These are phyloP conservation scores for Polygonum maritimum DNA, from an alignment of 148 eudicot genomes.

Conservation along the genomic window DNA sequence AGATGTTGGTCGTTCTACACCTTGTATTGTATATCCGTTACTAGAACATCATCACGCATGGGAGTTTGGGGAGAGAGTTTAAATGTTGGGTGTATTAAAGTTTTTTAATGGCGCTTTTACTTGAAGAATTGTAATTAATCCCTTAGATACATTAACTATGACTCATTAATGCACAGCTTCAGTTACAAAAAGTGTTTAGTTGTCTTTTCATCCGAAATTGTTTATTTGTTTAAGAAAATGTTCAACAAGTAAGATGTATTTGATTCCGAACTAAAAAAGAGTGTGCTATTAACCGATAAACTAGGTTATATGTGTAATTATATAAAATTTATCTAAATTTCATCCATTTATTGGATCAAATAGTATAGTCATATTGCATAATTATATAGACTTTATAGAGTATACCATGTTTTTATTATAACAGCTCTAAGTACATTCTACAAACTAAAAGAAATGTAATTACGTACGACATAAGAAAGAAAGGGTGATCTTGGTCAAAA, in stretches of 20 bases:
- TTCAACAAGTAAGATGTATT: background rate
- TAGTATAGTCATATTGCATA: no score
- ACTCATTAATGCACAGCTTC: background rate
- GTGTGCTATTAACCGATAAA: background rate
- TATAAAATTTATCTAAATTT: background rate
- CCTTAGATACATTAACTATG: background rate
- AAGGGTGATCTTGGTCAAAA: background rate
- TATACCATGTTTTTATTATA: no score
- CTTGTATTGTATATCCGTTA: background rate
- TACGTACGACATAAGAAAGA: background rate
- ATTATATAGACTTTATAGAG: no score
- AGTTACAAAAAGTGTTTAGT: background rate
- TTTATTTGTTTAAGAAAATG: background rate
- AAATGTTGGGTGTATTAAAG: background rate
- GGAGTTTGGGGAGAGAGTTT: background rate
- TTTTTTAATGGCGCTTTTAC: background rate
- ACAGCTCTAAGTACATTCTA: no score
- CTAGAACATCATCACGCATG: background rate
- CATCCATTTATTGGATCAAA: no score
- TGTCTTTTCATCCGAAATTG: no score
- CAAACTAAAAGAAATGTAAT: no score
- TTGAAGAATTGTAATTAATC: background rate
- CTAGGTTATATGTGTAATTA: background rate
- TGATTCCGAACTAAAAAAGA: background rate
- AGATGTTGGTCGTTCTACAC: background rate